A percentile compares a stretch with the other conserved stretches of the same genome.
These are phyloP conservation scores for Lactarius vividus DNA, from an alignment of 768 basidiomycete genomes.

Conservation along the genomic window DNA sequence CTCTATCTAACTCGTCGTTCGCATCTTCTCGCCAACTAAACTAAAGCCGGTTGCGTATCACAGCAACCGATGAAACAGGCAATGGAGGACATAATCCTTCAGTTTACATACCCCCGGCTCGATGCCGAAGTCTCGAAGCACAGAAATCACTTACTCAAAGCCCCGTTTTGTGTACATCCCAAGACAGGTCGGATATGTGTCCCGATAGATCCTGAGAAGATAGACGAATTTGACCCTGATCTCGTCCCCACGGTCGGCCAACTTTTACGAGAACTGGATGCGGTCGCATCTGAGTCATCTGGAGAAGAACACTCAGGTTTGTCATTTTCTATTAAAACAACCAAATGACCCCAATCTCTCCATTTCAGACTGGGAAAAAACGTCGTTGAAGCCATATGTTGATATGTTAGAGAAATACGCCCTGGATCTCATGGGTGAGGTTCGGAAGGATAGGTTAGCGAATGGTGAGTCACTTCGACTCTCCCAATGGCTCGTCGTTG, in stretches of 20 bases:
- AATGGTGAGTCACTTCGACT: constrained; percentile 34
- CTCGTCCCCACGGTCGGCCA: constrained; percentile 83
- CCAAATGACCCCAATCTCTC: background rate
- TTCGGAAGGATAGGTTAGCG: constrained; percentile 48
- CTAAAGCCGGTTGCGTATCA: constrained; percentile 11
- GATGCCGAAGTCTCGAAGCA: constrained; percentile 98
- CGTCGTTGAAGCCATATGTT: constrained; percentile 85
- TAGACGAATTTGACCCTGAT: constrained; percentile 83
- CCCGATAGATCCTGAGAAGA: constrained; percentile 72
- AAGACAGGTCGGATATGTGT: constrained; percentile 96
- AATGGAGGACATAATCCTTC: constrained; percentile 85
- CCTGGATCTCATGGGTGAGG: constrained; percentile 52
- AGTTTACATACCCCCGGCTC: constrained; percentile 94
- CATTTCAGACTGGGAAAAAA: constrained; percentile 73
- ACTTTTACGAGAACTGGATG: constrained; percentile 78
- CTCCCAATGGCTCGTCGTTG: background rate
- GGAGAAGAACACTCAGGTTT: constrained; percentile 26
- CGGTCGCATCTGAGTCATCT: constrained; percentile 25
- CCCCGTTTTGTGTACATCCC: constrained; percentile 96
- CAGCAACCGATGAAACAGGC: constrained; percentile 43
- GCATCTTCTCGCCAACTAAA: background rate
- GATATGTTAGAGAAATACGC: constrained; percentile 84
- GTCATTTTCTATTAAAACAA: background rate
- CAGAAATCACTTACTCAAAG: constrained; percentile 95
- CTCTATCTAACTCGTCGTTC: constrained; percentile 1